Evolutionary conservation across 306 rosid genomes (phyloP), one percentile per base, ranked within the genome.

Genomic region (Hippophae gyantsensis): DNA sequence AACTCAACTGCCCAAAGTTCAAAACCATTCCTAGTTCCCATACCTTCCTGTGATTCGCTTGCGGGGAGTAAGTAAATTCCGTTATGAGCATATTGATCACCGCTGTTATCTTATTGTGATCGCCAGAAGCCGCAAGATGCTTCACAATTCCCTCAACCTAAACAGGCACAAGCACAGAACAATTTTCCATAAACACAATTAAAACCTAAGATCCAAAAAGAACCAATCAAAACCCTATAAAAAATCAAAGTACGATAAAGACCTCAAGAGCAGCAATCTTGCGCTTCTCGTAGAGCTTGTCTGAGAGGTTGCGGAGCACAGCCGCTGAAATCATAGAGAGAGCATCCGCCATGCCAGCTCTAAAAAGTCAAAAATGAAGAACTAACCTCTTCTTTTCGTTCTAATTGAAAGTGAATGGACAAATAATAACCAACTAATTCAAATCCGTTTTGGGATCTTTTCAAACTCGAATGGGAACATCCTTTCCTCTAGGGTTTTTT

Each of bases 221-320:
- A 65, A 42, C 64, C 46, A 64, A 44, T 42, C 49, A 67, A 74
- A 85, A 71, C 80, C 82, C 72, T 65, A 63, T 65, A 23, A 65
- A 79, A 79, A 66, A 65, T 45, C 45, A 54, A 54, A 64, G 73
- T 57, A n/a, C 40, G 38, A 45, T 45, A 51, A 23, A 74, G 53
- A 93, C 99, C 89, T 93, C 97, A 69, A 88, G 84, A 48, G 99
- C 99, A 56, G 99, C 99, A 81, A 88, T 93, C 72, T 93, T 93
- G 69, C 99, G 97, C 79, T 86, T 93, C 87, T 93, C 99, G 42
- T 93, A 93, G 60, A 88, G 90, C 76, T 93, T 89, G 77, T 93
- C 99, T 60, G 99, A 71, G 52, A 93, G 94, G 73, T 93, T 93
- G 40, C 99, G 99, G 46, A 89, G 85, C 62, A 86, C 90, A 9